Evolutionary conservation across 257 asterid species (phyloP), one percentile per base, ranked within the genome.

Genomic region (Solanum ossicruentum): DNA sequence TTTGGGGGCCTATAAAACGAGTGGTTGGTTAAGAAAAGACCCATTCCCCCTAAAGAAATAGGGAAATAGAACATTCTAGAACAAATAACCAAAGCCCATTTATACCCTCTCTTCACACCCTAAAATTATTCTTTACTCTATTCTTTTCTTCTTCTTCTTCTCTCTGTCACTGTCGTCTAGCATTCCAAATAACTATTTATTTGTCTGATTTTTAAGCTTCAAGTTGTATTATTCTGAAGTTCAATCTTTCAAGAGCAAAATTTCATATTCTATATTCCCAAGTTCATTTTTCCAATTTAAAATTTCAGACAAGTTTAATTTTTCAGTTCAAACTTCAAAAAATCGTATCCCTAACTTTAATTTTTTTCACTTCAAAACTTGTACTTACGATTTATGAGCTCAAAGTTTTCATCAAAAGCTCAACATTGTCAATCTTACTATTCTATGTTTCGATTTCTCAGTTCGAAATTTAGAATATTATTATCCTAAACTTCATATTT

Each of bases 41-140:
- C 18, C 0, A 20, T 5, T 71, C 78, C 11, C 18, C 6, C 55
- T 32, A 26, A 3, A 23, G 57, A 82, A 63, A 10, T 8, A n/a
- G 32, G 32, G 32, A 83, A 65, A 13, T 17, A 8, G 90, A 85
- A 88, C 82, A 88, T 88, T 88, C 90, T 52, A 54, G 88, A 85
- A 75, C 71, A 80, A 72, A 72, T 23, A 3, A 49, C 8, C 45
- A 8, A 57, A 72, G 11, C 10, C 57, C 23, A 75, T 49, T 49
- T 81, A 57, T 65, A n/a, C 8, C 80, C 18, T 61, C 2, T 16
- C 58, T 32, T 17, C 85, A 17, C 10, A 3, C n/a, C 55, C 36
- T 75, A 49, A 4, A 67, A 12, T 13, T 51, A 63, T 61, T 69
- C 20, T 75, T 16, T 15, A 5, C 69, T 61, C 17, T 10, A 13